Base-by-base conservation (phyloP, 2,329 filamentous ascomycete species). In the Fusarium circinatum region DNA sequence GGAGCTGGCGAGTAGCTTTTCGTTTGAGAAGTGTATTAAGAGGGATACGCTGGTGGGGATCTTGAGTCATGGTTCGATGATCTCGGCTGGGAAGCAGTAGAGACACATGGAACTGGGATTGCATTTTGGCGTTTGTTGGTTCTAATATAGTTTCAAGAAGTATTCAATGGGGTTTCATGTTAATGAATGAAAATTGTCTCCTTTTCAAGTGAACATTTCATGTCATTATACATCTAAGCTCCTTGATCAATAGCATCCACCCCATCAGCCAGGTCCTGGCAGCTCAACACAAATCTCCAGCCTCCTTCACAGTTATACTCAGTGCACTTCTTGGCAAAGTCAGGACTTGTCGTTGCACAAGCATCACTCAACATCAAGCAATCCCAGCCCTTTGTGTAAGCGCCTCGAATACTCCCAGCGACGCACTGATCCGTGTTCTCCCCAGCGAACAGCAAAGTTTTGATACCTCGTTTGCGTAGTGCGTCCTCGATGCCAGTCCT, bases 21-120 rank as follows among this genome's bases (percentile, higher is more conserved):
- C 83, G 32, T 85, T 89, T 73, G 87, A 89, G 52, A 83, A 87
- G 48, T 90, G 89, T 74, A 66, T 87, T 44, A 85, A 85, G 76
- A 79, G 89, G 38, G 83, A 87, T 47, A 83, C 82, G 3, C 75
- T 90, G 73, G 90, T 89, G 70, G 81, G 84, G 68, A 86, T 87
- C 51, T 74, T 90, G 73, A 83, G 72, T n/a, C 57, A 71, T 24
- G 70, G 71, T 24, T 73, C 65, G 0, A 58, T 52, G n/a, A 38
- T 59, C 1, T 52, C 65, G 11, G 30, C 39, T 8, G 15, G 24
- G 5, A 69, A 69, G 34, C 13, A 69, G 18, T 68, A 51, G 48
- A 6, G 5, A 20, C 12, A 24, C 6, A 9, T 9, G 12, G 11
- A 12, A 8, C 6, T 2, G 15, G n/a, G 3, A 14, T 8, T 18